Conservation (phyloP, 345 rosid genomes). For the Eutrema japonicum region DNA sequence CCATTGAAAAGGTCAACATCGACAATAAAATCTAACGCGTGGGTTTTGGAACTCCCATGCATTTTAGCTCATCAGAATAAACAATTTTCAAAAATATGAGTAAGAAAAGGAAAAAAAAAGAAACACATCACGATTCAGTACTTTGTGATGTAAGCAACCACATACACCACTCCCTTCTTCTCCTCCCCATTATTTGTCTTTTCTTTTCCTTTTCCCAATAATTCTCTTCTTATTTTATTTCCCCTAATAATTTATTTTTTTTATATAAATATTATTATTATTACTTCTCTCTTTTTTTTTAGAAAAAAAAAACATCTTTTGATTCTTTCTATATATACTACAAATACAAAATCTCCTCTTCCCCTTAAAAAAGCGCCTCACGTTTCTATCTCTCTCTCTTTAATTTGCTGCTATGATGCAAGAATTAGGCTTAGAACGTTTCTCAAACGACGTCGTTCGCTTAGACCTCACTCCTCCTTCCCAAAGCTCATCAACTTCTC, state of each 20-base stretch:
- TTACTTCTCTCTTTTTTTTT: background rate
- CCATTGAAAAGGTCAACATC: conserved; percentile 40
- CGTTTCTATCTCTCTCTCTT: conserved; percentile 29
- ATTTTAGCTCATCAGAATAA: conserved; percentile 23
- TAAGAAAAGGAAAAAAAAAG: conserved; percentile 19
- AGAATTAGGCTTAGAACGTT: conserved; percentile 55
- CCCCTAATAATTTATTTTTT: background rate
- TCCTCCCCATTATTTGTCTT: conserved; percentile 44
- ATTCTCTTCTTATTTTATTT: conserved; percentile 39
- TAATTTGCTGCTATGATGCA: conserved; percentile 56
- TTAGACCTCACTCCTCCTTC: conserved; percentile 60
- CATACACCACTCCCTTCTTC: conserved; percentile 37
- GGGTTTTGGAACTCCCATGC: conserved; percentile 44
- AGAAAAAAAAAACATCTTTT: conserved; percentile 8
- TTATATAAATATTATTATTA: background rate
- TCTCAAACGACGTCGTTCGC: conserved; percentile 49
- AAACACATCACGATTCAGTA: conserved; percentile 47
- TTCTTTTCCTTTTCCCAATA: conserved; percentile 41
- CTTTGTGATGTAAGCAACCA: conserved; percentile 71
- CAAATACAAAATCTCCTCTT: conserved; percentile 41
- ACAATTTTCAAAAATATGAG: conserved; percentile 21
- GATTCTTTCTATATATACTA: conserved; percentile 46
- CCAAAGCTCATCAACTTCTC: conserved; percentile 46
- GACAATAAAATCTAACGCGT: conserved; percentile 39
- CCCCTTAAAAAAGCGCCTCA: conserved; percentile 17